Conservation (phyloP, 345 rosid species). For the Garcia nutans region DNA sequence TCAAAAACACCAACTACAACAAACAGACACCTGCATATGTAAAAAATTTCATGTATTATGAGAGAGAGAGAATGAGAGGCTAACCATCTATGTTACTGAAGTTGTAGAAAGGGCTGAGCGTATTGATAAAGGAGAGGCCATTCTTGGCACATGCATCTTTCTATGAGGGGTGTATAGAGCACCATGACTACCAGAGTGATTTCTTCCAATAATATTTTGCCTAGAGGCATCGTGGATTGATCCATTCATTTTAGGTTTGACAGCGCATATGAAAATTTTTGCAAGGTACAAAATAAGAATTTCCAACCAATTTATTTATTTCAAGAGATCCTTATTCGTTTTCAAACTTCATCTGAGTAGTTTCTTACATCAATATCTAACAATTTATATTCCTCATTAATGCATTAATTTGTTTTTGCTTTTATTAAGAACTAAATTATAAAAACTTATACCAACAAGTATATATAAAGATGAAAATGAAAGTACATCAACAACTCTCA, state of each 20-base stretch:
- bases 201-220: constrained; percentile 86
- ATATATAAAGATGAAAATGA: not conserved
- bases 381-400: no score
- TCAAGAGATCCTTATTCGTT: no score
- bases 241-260: constrained; percentile 47
- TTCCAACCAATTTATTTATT: no score
- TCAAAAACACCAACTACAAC: constrained; percentile 8
- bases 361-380: no score
- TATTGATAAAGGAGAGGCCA: constrained; percentile 68
- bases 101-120: constrained; percentile 77
- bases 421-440: no score
- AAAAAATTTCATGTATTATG: not conserved
- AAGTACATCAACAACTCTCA: constrained; percentile 9
- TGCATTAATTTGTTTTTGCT: no score
- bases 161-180: constrained; percentile 83
- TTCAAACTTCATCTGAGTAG: no score
- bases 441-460: not conserved
- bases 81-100: constrained; percentile 87
- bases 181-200: constrained; percentile 95
- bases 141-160: constrained; percentile 81
- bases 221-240: constrained; percentile 75
- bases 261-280: no score
- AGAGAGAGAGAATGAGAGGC: not conserved
- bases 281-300: no score
- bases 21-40: not conserved